Evolutionary conservation across 371 early-diverging fungal genomes (phyloP).

Genomic region (Syncephalastrum contaminatum): DNA sequence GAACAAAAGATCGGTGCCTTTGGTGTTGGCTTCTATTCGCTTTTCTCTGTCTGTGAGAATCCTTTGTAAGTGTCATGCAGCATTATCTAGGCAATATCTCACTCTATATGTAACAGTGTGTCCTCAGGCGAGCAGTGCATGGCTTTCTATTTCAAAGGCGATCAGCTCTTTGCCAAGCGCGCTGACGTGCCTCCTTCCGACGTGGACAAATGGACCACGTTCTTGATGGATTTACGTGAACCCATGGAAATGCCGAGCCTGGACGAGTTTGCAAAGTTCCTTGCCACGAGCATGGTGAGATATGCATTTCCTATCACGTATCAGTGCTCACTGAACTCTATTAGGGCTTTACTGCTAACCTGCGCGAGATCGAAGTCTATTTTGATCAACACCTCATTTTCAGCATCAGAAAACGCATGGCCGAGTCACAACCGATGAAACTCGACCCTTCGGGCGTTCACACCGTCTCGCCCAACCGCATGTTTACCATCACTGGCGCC

Average conservation of each 20-base stretch:
- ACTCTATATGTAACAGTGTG: slow-evolving; percentile 34
- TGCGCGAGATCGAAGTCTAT: slow-evolving; percentile 64
- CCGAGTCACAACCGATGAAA: slow-evolving; percentile 61
- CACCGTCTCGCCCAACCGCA: slow-evolving; percentile 63
- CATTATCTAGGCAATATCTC: background rate
- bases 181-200: slow-evolving; percentile 56
- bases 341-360: slow-evolving; percentile 76
- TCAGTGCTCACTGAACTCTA: background rate
- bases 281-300: slow-evolving; percentile 75
- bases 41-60: slow-evolving; percentile 87
- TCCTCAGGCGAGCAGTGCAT: slow-evolving; percentile 75
- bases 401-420: slow-evolving; percentile 60
- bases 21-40: slow-evolving; percentile 87
- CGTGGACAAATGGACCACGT: slow-evolving; percentile 66
- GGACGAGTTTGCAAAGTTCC: slow-evolving; percentile 74
- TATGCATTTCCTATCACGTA: background rate
- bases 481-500: slow-evolving; percentile 66
- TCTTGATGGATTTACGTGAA: slow-evolving; percentile 76
- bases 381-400: slow-evolving; percentile 65
- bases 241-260: slow-evolving; percentile 73
- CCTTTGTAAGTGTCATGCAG: slow-evolving; percentile 61
- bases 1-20: slow-evolving; percentile 82
- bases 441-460: slow-evolving; percentile 48
- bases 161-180: slow-evolving; percentile 81
- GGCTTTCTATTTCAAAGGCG: slow-evolving; percentile 90